Conservation (phyloP, 257 asterid genomes). For the Rhazya stricta region DNA sequence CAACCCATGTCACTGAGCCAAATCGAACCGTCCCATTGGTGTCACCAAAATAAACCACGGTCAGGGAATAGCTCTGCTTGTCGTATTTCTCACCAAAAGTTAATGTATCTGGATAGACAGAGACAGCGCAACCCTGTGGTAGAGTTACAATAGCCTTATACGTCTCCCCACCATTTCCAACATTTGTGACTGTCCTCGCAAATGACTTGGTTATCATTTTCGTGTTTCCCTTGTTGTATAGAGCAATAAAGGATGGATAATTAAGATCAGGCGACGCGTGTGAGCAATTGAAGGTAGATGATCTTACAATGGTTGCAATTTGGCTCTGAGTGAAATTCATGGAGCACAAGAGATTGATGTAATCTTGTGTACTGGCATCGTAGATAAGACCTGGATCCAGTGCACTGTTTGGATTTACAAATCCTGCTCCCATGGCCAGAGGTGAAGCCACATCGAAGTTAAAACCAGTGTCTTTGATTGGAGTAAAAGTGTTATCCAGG, state of each 20-base stretch:
- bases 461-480: constrained; percentile 18
- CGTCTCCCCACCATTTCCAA: constrained; percentile 25
- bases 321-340: constrained; percentile 34
- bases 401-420: constrained; percentile 41
- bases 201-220: constrained; percentile 10
- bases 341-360: constrained; percentile 34
- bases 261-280: constrained; percentile 31
- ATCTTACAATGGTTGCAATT: constrained; percentile 26
- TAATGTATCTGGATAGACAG: constrained; percentile 29
- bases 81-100: constrained; percentile 36
- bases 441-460: constrained; percentile 28
- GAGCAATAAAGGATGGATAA: constrained; percentile 37
- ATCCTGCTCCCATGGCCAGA: constrained; percentile 42
- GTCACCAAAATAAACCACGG: constrained; percentile 21
- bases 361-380: constrained; percentile 31
- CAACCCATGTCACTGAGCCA: constrained; percentile 48
- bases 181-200: constrained; percentile 35
- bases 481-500: constrained; percentile 23
- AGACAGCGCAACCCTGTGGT: constrained; percentile 29
- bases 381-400: constrained; percentile 45
- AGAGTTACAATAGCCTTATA: constrained; percentile 24
- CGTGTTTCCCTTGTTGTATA: constrained; percentile 16
- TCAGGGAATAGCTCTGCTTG: constrained; percentile 31
- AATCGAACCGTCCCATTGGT: constrained; percentile 22
- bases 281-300: constrained; percentile 23